Evolutionary conservation across 345 rosid species (phyloP).

Genomic region (Melaleuca quinquenervia): DNA sequence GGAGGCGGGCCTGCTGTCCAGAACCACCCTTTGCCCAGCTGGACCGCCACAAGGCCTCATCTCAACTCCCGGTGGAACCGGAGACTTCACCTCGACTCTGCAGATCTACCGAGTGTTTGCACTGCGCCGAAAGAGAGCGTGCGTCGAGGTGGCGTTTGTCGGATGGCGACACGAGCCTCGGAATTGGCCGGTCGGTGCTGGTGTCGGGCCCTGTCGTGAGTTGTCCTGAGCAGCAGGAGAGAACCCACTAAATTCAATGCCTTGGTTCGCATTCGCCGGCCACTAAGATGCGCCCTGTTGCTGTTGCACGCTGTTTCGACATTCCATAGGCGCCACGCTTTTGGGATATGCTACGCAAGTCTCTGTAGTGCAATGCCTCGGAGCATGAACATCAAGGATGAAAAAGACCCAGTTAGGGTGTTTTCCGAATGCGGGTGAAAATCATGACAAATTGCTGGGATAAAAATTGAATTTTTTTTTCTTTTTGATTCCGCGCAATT

Average conservation of each 20-base stretch:
- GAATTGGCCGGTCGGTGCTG: not conserved
- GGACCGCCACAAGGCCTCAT: not conserved
- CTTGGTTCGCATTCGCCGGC: not conserved
- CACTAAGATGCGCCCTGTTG: not conserved
- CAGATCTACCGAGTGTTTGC: not conserved
- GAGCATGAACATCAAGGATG: not conserved
- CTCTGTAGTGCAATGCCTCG: not conserved
- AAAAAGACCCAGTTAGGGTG: too few species aligned
- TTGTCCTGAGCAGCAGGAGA: not conserved
- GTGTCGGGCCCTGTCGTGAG: not conserved
- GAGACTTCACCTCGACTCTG: not conserved
- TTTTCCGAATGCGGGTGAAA: too few species aligned
- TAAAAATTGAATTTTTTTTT: too few species aligned
- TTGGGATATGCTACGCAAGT: not conserved
- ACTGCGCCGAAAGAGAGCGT: not conserved
- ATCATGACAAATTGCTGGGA: too few species aligned
- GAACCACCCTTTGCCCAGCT: not conserved
- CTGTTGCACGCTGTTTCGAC: not conserved
- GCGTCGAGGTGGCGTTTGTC: not conserved
- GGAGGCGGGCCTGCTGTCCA: not conserved
- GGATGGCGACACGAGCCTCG: too few species aligned
- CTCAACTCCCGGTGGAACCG: not conserved
- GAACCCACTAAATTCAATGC: not conserved
- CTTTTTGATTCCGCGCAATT: not conserved
- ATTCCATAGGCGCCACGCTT: not conserved